A percentile compares a stretch with the other conserved stretches of the same genome.
Conservation (phyloP, 1,284 basidiomycete genomes). For the Cystobasidium pallidum region DNA sequence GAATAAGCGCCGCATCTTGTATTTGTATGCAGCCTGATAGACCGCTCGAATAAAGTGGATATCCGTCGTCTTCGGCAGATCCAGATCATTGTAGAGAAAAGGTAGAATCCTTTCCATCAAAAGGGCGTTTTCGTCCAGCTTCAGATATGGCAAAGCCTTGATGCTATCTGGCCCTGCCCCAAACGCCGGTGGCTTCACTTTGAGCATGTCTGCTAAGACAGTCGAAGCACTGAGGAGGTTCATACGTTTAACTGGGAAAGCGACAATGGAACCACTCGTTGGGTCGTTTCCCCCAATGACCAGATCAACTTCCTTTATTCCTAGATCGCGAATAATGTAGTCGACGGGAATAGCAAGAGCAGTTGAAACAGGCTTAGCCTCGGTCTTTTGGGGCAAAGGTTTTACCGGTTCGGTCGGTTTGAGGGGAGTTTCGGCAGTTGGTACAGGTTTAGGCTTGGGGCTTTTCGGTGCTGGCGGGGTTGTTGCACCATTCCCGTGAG, state of each 20-base stretch:
- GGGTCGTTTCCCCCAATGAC: slow-evolving; percentile 21
- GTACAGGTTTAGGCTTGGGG: neutral
- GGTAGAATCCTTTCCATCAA: slow-evolving; percentile 27
- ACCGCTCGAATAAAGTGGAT: slow-evolving; percentile 27
- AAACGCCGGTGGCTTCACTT: slow-evolving; percentile 17
- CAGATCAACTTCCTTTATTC: slow-evolving; percentile 13
- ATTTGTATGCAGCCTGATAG: slow-evolving; percentile 25
- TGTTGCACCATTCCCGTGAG: neutral
- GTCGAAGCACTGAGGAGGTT: slow-evolving; percentile 21
- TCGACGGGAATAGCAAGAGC: slow-evolving; percentile 17
- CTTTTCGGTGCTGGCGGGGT: neutral
- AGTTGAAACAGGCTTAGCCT: neutral
- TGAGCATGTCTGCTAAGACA: slow-evolving; percentile 16
- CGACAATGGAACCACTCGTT: slow-evolving; percentile 22
- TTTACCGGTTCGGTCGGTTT: neutral
- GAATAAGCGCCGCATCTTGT: slow-evolving; percentile 28
- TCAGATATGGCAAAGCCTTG: slow-evolving; percentile 15
- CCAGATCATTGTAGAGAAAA: slow-evolving; percentile 24
- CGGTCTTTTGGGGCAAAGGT: slow-evolving; percentile 13
- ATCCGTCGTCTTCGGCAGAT: slow-evolving; percentile 24
- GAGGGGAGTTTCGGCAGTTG: neutral
- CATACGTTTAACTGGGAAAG: slow-evolving; percentile 28
- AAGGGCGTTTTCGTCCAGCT: slow-evolving; percentile 26
- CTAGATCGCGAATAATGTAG: slow-evolving; percentile 20
- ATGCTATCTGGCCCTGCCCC: slow-evolving; percentile 29